A percentile compares a stretch with the other conserved stretches of the same genome.
These are phyloP conservation scores for Rugonectria rugulosa DNA, from an alignment of 2,329 filamentous ascomycete genomes.

Conservation along the genomic window DNA sequence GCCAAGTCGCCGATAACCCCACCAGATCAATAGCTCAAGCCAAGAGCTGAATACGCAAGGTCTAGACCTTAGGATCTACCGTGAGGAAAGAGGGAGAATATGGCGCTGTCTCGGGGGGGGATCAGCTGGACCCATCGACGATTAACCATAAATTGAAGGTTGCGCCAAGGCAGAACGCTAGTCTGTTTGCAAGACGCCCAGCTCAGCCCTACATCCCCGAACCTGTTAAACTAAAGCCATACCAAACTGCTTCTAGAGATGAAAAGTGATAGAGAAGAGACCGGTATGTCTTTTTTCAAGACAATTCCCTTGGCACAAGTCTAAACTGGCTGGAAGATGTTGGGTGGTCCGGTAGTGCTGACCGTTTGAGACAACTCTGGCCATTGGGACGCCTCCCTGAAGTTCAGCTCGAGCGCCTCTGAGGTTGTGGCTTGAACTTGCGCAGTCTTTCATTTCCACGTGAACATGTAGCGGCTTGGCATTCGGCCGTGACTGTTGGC, in stretches of 20 bases:
- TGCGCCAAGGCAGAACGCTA: neutral
- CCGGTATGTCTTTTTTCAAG: too few species aligned
- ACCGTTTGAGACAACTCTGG: neutral
- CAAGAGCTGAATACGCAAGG: too few species aligned
- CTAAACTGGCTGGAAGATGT: neutral
- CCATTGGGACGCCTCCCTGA: neutral
- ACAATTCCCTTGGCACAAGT: too few species aligned
- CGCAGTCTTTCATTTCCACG: too few species aligned
- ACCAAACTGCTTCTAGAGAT: neutral
- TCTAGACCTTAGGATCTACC: too few species aligned
- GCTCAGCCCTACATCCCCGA: neutral
- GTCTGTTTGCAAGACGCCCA: neutral
- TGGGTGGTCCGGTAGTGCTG: too few species aligned
- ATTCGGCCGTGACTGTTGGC: neutral
- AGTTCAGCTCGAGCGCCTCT: neutral
- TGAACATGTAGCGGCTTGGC: neutral
- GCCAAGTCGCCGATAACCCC: too few species aligned
- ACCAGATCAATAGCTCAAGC: too few species aligned
- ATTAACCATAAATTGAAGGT: slow-evolving; percentile 12
- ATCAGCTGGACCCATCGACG: too few species aligned
- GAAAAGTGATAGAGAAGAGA: neutral
- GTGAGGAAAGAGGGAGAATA: too few species aligned
- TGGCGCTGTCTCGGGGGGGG: too few species aligned
- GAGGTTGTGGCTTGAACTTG: neutral
- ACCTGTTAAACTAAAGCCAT: neutral